Evolutionary conservation across 2,329 filamentous ascomycete genomes (phyloP), one percentile per base, ranked within the genome.

Genomic region (Pseudogymnoascus pannorum): DNA sequence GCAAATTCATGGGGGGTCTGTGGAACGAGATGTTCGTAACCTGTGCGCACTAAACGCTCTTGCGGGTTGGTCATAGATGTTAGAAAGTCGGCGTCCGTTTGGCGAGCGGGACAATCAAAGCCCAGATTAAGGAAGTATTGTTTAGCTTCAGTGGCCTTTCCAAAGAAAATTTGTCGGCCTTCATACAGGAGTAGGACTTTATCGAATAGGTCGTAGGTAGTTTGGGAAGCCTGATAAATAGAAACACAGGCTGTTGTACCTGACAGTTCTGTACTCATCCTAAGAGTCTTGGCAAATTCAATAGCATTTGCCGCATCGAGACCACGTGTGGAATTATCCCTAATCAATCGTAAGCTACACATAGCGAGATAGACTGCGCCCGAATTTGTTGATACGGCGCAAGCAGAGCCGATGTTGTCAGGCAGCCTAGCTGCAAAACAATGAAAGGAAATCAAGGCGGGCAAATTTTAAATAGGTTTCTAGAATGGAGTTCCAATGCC

Each of bases 321-420:
- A 3, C 89, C 89, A 60, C 83, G 80, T 0, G 88, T 92, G n/a
- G 81, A 85, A 67, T 90, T 90, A 64, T 88, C 90, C 89, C 90
- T 48, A 3, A 16, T 48, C 42, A 48, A 26, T 26, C 14, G 42
- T 48, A 48, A 48, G 42, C 42, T 26, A 2, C 26, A 26, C 16
- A 9, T 79, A 31, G 59, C 73, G 14, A 14, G 14, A 3, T 16
- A 22, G 2, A 48, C 7, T 24, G 11, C 12, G 14, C 3, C 22
- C 16, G 42, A 26, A 16, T 7, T 26, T 48, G 7, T 48, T 16
- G 42, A 9, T 22, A 48, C 42, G n/a, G 42, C 2, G 42, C 42
- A 48, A n/a, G 42, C 22, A 26, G 22, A 26, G 16, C 16, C 22
- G 22, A 48, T 48, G 20, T 26, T n/a, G 22, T n/a, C 22, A 16